These are phyloP conservation scores for Cryptococcus neoformans DNA, from an alignment of 1,284 basidiomycete genomes.

Conservation along the genomic window DNA sequence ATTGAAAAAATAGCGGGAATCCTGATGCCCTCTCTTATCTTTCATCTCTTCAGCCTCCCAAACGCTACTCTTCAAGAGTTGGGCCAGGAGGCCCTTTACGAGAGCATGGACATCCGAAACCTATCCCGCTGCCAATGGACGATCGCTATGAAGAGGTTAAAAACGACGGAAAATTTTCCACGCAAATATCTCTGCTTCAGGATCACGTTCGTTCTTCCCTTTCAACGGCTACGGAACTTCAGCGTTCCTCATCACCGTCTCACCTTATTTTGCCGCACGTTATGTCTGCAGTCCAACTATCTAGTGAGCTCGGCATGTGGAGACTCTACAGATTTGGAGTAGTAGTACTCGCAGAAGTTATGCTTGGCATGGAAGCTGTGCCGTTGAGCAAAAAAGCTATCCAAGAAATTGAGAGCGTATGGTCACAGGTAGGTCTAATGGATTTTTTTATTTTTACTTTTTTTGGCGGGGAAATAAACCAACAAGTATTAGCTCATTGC, in stretches of 20 bases:
- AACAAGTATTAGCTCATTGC: conserved; percentile 6
- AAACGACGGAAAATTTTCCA: conserved; percentile 1
- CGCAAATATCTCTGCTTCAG: conserved; percentile 22
- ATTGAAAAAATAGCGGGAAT: conserved; percentile 16
- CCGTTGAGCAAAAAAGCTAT: conserved; percentile 24
- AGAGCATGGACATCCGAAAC: conserved; percentile 9
- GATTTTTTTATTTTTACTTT: neutral
- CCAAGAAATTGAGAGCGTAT: conserved; percentile 18
- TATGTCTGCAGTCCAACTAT: conserved; percentile 29
- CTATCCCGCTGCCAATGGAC: neutral
- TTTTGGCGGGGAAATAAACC: neutral
- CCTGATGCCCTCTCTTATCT: conserved; percentile 14
- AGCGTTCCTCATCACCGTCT: conserved; percentile 19
- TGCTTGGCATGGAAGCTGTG: conserved; percentile 33
- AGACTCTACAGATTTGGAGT: conserved; percentile 29
- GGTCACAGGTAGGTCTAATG: conserved; percentile 21
- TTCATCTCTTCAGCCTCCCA: conserved; percentile 15
- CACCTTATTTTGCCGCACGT: conserved; percentile 34
- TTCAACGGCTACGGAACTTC: conserved; percentile 22
- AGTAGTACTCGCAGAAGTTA: conserved; percentile 30
- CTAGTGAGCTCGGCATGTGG: conserved; percentile 35
- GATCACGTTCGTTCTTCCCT: conserved; percentile 21
- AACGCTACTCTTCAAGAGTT: neutral
- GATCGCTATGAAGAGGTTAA: no score
- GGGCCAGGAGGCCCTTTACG: conserved; percentile 16